Evolutionary conservation across 129 eudicot genomes (phyloP).

Genomic region (Heracleum sosnowskyi): DNA sequence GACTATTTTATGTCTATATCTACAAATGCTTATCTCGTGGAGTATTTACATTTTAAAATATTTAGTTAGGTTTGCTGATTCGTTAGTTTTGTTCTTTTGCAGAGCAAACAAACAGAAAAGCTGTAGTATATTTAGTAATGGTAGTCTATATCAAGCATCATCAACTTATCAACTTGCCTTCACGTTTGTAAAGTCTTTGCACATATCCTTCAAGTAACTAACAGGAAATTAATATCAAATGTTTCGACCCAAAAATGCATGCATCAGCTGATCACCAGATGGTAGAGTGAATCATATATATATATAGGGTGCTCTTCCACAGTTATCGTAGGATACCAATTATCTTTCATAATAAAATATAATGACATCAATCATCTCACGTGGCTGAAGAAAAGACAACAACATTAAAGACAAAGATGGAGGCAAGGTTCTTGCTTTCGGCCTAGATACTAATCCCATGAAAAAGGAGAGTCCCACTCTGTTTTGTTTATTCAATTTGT

Average conservation of each 20-base stretch:
- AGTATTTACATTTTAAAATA: neutral
- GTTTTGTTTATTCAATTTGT: neutral
- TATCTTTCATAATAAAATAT: no score
- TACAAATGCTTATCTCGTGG: neutral
- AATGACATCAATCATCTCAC: no score
- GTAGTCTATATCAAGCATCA: neutral
- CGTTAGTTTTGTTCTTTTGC: neutral
- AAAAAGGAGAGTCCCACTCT: neutral
- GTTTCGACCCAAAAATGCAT: neutral
- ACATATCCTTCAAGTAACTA: neutral
- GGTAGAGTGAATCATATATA: no score
- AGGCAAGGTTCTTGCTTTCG: neutral
- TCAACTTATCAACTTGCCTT: neutral
- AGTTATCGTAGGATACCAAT: no score
- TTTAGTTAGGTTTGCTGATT: neutral
- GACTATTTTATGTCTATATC: neutral
- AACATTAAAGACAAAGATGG: neutral
- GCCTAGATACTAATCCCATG: neutral
- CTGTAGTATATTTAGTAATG: neutral
- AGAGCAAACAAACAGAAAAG: neutral
- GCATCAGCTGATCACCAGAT: neutral
- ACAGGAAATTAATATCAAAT: neutral
- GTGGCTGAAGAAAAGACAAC: neutral
- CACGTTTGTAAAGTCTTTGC: neutral
- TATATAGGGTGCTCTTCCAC: no score